phyloP scores from a whole-genome alignment of 768 basidiomycete genomes.

The Myochromella boudieri region DNA sequence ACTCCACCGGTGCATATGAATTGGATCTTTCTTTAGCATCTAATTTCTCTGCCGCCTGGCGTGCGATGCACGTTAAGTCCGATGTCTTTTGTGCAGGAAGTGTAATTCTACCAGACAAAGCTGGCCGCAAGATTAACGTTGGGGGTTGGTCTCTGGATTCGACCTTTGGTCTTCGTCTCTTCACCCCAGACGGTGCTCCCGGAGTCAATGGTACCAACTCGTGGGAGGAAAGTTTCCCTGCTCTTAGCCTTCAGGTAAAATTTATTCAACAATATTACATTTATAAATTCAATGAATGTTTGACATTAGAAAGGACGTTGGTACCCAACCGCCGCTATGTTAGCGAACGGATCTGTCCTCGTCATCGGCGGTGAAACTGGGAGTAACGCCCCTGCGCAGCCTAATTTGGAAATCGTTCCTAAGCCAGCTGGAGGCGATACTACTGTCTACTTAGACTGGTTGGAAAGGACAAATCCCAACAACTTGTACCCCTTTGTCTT shows the following conservation, averaged over 20 bases:
- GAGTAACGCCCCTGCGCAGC: slow-evolving; percentile 63
- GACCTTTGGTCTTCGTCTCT: slow-evolving; percentile 72
- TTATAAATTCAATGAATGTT: background rate
- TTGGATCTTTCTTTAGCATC: slow-evolving; percentile 60
- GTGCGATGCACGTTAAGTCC: slow-evolving; percentile 71
- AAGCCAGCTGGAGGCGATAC: slow-evolving; percentile 65
- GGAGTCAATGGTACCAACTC: slow-evolving; percentile 76
- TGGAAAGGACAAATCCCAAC: slow-evolving; percentile 73
- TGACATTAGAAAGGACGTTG: slow-evolving; percentile 55
- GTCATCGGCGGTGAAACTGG: slow-evolving; percentile 77
- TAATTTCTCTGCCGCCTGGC: slow-evolving; percentile 60
- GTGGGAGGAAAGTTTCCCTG: slow-evolving; percentile 71
- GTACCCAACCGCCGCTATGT: slow-evolving; percentile 68
- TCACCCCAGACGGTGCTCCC: slow-evolving; percentile 63
- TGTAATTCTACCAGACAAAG: slow-evolving; percentile 74
- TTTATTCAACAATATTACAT: background rate
- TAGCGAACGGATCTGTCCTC: slow-evolving; percentile 73
- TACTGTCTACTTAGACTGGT: slow-evolving; percentile 59
- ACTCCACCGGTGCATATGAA: slow-evolving; percentile 79
- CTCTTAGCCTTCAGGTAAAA: slow-evolving; percentile 60
- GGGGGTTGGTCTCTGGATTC: slow-evolving; percentile 73
- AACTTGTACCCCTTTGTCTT: slow-evolving; percentile 80
- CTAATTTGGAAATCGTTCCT: slow-evolving; percentile 72
- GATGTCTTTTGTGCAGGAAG: slow-evolving; percentile 82
- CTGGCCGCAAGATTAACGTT: slow-evolving; percentile 62